Base-by-base conservation (phyloP, 768 basidiomycete species). In the Psilocybe sp. region DNA sequence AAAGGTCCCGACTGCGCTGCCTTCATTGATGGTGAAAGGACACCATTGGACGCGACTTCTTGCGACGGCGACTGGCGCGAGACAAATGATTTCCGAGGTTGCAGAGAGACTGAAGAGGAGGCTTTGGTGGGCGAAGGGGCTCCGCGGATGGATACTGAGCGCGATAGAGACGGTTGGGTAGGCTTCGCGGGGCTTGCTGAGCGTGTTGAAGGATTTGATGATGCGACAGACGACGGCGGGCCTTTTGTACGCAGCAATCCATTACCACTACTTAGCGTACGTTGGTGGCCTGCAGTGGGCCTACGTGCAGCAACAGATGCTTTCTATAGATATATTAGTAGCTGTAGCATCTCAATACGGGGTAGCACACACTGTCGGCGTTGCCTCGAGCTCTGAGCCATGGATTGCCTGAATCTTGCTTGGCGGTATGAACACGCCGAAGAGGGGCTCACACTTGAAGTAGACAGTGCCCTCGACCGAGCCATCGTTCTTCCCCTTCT, bases 401-500 rank as follows among this genome's bases (percentile, higher is more conserved):
- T 78, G 71, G 19, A 85, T 66, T 4, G 78, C 61, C 63, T 81
- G 90, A 54, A 98, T 89, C 65, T 92, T 89, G 61, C 87, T 87
- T 0, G 89, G 82, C 33, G 90, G 77, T 5, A 98, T 85, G 64
- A 99, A 98, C 23, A 98, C 88, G 41, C 97, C 97, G 71, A 90
- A 73, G 28, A 75, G 73, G 41, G 75, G 71, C 60, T 78, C 79
- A 71, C 93, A 98, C 14, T 71, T 74, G 66, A 99, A 99, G 71
- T 98, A 99, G 1, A 68, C 54, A 43, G 82, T 68, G 13, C 87
- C 92, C 33, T 85, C 75, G 7, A 99, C 88, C 1, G 83, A 80
- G 1, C 97, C 97, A 59, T 98, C 91, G 73, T 99, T 99, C 84
- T 98, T 99, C 35, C 97, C 97, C 40, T 81, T 86, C 7, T 81